These are phyloP conservation scores for Claviceps maximensis DNA, from an alignment of 2,329 filamentous ascomycete species.

Conservation along the genomic window DNA sequence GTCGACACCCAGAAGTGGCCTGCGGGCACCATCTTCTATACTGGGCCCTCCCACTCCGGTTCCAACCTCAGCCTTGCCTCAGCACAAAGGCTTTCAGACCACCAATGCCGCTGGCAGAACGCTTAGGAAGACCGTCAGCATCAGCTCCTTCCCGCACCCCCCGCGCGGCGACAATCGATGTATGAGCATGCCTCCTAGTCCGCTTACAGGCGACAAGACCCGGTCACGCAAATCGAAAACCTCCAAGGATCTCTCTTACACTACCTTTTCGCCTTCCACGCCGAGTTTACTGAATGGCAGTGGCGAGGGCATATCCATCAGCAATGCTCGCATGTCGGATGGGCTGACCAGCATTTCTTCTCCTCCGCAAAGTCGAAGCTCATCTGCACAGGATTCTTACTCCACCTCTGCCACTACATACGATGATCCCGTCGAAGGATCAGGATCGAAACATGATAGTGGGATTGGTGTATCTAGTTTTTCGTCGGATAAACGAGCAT, in stretches of 20 bases:
- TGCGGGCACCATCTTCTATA: slow-evolving; percentile 44
- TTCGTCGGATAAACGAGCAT: slow-evolving; percentile 31
- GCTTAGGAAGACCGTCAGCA: slow-evolving; percentile 79
- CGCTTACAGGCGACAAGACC: slow-evolving; percentile 39
- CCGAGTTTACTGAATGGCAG: slow-evolving; percentile 70
- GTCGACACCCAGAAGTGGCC: slow-evolving; percentile 40
- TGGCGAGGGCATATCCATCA: slow-evolving; percentile 62
- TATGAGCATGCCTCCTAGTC: slow-evolving; percentile 50
- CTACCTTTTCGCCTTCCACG: slow-evolving; percentile 35
- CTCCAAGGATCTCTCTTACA: slow-evolving; percentile 38
- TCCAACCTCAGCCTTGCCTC: slow-evolving; percentile 39
- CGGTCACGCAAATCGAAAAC: slow-evolving; percentile 41
- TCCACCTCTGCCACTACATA: slow-evolving; percentile 82
- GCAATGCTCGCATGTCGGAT: slow-evolving; percentile 55
- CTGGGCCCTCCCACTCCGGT: slow-evolving; percentile 40
- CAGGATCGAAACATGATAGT: slow-evolving; percentile 18
- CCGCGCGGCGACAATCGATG: slow-evolving; percentile 52
- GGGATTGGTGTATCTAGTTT: slow-evolving; percentile 16
- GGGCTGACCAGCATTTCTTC: slow-evolving; percentile 67
- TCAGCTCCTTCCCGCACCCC: slow-evolving; percentile 85
- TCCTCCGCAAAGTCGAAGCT: slow-evolving; percentile 77
- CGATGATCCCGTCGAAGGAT: slow-evolving; percentile 58
- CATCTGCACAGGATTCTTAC: slow-evolving; percentile 84
- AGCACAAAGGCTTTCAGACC: slow-evolving; percentile 40
- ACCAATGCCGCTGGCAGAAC: slow-evolving; percentile 51